These are phyloP conservation scores for Termitomyces sp. DNA, from an alignment of 768 basidiomycete genomes.

Conservation along the genomic window DNA sequence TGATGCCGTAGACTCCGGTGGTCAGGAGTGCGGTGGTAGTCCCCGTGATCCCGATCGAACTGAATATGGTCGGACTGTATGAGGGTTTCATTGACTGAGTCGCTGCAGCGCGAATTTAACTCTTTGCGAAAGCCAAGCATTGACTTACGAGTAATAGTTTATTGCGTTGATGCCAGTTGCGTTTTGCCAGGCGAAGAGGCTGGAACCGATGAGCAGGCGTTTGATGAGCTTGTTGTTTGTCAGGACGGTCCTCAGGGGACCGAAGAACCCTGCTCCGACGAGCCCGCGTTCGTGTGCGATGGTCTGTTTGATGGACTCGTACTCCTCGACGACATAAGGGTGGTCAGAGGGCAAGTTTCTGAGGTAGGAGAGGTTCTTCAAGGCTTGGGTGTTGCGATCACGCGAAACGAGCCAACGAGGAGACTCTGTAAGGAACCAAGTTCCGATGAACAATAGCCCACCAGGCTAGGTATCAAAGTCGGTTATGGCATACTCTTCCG, in stretches of 20 bases:
- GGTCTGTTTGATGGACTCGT: conserved; percentile 23
- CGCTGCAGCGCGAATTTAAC: background rate
- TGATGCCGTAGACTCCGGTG: conserved; percentile 46
- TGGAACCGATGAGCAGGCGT: conserved; percentile 28
- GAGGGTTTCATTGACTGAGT: background rate
- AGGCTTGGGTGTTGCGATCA: conserved; percentile 23
- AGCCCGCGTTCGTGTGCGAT: conserved; percentile 27
- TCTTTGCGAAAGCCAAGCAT: too few relatives aligned
- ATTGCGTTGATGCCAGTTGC: conserved; percentile 40
- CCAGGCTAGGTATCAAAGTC: conserved; percentile 23
- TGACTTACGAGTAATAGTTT: conserved; percentile 36
- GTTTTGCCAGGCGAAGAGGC: conserved; percentile 40
- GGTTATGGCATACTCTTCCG: background rate
- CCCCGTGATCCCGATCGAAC: conserved; percentile 37
- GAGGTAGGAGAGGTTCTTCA: conserved; percentile 26
- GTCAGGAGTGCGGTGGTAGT: conserved; percentile 30
- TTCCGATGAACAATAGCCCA: conserved; percentile 26
- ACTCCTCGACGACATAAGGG: conserved; percentile 27
- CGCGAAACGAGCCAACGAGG: conserved; percentile 32
- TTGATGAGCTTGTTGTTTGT: conserved; percentile 21
- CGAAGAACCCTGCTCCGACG: conserved; percentile 28
- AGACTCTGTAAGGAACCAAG: conserved; percentile 27
- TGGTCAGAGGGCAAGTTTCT: conserved; percentile 24
- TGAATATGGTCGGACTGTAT: conserved; percentile 38
- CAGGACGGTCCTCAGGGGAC: conserved; percentile 26